Conservation (phyloP, 1,284 basidiomycete genomes). For the Apiotrichum veenhuisii region DNA sequence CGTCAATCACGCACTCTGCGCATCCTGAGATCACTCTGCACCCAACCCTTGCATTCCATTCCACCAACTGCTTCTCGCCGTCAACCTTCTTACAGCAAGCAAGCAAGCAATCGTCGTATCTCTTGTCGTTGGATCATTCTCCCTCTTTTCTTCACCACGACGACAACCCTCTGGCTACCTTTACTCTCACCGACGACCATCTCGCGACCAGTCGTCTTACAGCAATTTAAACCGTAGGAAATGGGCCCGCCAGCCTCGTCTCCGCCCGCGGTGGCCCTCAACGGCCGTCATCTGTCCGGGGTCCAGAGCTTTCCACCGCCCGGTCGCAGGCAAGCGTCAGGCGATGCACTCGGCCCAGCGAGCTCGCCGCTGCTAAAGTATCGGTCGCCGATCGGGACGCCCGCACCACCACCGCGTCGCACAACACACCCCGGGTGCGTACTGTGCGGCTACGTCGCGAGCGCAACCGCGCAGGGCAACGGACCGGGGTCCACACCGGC, state of each 20-base stretch:
- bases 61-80: too few relatives aligned
- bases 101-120: too few relatives aligned
- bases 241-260: neutral
- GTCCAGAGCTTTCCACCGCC: neutral
- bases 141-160: too few relatives aligned
- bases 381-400: neutral
- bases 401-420: neutral
- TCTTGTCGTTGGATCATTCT: too few relatives aligned
- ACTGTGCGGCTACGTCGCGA: conserved; percentile 31
- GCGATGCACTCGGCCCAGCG: neutral
- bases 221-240: too few relatives aligned
- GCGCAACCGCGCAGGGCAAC: conserved; percentile 11
- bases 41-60: too few relatives aligned
- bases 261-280: neutral
- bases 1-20: too few relatives aligned
- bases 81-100: too few relatives aligned
- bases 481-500: conserved; percentile 2
- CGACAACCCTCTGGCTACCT: too few relatives aligned
- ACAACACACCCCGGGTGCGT: conserved; percentile 30
- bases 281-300: neutral
- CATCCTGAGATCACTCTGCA: too few relatives aligned
- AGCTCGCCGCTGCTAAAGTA: neutral
- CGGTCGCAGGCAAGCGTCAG: neutral
- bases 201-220: too few relatives aligned
- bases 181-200: too few relatives aligned